Conservation (phyloP, 2,329 filamentous ascomycete genomes). For the Calonectria pseudoturangicola region DNA sequence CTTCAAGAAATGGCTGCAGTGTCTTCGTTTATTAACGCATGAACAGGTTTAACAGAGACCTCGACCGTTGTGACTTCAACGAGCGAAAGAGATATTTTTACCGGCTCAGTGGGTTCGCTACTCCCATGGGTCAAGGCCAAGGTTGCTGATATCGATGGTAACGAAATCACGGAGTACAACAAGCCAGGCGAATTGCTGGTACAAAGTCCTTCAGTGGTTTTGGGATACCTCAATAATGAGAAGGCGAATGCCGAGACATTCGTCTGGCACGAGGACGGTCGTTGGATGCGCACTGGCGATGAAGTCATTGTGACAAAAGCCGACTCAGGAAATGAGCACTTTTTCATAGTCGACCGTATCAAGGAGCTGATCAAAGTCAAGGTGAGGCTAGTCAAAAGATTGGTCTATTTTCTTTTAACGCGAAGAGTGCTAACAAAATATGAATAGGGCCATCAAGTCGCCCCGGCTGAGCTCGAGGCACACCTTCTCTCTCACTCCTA, state of each 20-base stretch:
- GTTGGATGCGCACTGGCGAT: slow-evolving; percentile 89
- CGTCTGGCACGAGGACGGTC: slow-evolving; percentile 75
- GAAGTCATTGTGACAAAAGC: slow-evolving; percentile 81
- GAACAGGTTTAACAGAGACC: slow-evolving; percentile 81
- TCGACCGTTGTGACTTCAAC: slow-evolving; percentile 78
- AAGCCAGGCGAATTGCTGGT: slow-evolving; percentile 87
- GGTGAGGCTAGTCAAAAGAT: slow-evolving; percentile 60
- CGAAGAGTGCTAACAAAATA: background rate
- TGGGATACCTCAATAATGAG: slow-evolving; percentile 91
- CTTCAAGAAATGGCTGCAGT: too few relatives aligned
- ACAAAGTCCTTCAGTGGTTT: slow-evolving; percentile 82
- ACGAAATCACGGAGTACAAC: slow-evolving; percentile 79
- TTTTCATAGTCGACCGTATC: slow-evolving; percentile 86
- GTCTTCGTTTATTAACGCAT: slow-evolving; percentile 37
- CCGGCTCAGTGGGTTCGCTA: slow-evolving; percentile 80
- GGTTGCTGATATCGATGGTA: slow-evolving; percentile 78
- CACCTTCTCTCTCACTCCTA: slow-evolving; percentile 81
- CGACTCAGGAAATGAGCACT: slow-evolving; percentile 82
- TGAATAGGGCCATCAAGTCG: slow-evolving; percentile 76
- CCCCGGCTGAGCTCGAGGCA: slow-evolving; percentile 85
- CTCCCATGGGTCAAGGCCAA: slow-evolving; percentile 77
- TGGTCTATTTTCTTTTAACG: too few relatives aligned
- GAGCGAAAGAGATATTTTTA: slow-evolving; percentile 74
- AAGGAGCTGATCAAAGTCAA: slow-evolving; percentile 85
- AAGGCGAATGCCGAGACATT: slow-evolving; percentile 89